Conservation (phyloP, 192 early-diverging fungal species). For the Entomortierella lignicola region DNA sequence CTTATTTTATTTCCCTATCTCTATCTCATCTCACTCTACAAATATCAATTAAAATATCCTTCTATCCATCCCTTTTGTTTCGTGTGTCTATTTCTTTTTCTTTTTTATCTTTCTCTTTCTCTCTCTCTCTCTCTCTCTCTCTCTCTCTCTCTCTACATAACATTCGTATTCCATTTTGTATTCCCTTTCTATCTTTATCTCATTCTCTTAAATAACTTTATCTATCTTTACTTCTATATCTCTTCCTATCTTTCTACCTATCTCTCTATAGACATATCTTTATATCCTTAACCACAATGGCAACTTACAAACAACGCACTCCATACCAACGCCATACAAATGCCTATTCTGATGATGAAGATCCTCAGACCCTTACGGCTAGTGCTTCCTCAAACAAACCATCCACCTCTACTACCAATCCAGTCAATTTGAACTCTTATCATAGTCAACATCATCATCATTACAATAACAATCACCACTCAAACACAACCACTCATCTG, state of each 20-base stretch:
- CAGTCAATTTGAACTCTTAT: constrained; percentile 2
- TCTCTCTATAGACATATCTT: neutral
- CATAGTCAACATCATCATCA: neutral
- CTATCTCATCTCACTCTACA: neutral
- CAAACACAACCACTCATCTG: neutral
- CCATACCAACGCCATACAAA: constrained; percentile 29
- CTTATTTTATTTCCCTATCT: too few relatives aligned
- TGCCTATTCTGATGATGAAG: constrained; percentile 30
- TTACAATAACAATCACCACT: constrained; percentile 3
- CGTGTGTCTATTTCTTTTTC: neutral
- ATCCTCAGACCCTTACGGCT: constrained; percentile 6
- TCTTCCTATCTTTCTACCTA: neutral
- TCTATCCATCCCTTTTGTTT: neutral
- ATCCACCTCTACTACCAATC: constrained; percentile 4
- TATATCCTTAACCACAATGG: constrained; percentile 24
- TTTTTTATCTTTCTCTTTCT: neutral
- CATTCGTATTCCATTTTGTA: neutral
- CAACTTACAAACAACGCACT: constrained; percentile 48
- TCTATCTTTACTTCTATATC: neutral
- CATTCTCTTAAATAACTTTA: neutral
- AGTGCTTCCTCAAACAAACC: neutral
- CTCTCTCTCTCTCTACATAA: neutral
- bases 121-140: neutral
- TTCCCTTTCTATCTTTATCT: neutral
- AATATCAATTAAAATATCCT: too few relatives aligned